Base-by-base conservation (phyloP, 129 eudicot genomes). In the Tagetes erecta region DNA sequence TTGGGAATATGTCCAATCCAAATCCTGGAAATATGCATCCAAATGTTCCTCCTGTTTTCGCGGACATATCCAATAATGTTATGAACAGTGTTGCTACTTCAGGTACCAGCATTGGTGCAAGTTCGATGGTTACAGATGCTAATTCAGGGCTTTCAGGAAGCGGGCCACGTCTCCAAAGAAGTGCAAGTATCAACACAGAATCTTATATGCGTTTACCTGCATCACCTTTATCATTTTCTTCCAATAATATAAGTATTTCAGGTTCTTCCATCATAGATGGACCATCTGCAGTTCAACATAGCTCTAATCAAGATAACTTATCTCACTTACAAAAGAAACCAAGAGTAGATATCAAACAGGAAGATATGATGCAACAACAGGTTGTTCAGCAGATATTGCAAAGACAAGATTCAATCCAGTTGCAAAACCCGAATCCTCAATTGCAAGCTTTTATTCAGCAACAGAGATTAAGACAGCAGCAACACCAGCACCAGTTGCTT, bases 101-200 rank as follows among this genome's bases (percentile, higher is more conserved):
- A 3, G 93, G 84, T 39, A 87, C 89, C 10, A 90, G 91, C 79
- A 83, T 87, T 76, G 89, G 87, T 65, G 93, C 90, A 46, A 85
- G 91, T 80, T 90, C 94, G 71, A 80, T 87, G 80, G 91, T 87
- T 8, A 85, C 96, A 55, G 94, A 87, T 83, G 91, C 91, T 37
- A 90, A 87, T 82, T 90, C 96, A 13, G 91, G 83, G 20, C 87
- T 85, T 81, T 87, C 96, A 45, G 94, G 87, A 38, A 90, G 91
- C 2, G 76, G 76, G 56, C 91, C 93, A 53, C 83, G 77, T 62
- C 82, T 90, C 44, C 96, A 87, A 64, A 85, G 94, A 90, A 90
- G 91, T 80, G 82, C 91, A 8, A 87, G 96, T 73, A 66, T 87
- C 74, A 87, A 85, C 69, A 82, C 76, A 2, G 96, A 87, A 6